Conservation (phyloP, 75 land plant genomes). For the Pinus taeda region DNA sequence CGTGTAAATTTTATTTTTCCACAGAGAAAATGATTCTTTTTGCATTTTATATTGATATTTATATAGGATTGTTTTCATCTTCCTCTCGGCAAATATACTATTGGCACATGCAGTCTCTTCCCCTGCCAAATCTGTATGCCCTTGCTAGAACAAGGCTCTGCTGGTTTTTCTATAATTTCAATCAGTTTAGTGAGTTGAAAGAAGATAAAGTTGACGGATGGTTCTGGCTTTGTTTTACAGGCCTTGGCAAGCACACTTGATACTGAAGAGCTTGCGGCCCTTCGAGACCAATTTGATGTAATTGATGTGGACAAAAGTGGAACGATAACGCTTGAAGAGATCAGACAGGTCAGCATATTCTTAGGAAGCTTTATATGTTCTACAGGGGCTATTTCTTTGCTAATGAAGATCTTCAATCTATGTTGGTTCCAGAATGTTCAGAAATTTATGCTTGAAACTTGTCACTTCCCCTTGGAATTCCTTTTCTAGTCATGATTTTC, state of each 20-base stretch:
- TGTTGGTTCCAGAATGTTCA: not conserved
- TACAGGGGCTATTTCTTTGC: not conserved
- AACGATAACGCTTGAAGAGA: constrained; percentile 30
- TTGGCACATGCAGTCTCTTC: not conserved
- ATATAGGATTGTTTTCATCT: not conserved
- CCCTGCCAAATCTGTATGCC: not conserved
- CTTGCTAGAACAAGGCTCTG: not conserved
- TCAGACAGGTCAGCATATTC: constrained; percentile 16
- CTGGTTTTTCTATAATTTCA: not conserved
- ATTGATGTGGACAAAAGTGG: constrained; percentile 28
- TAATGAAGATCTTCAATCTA: not conserved
- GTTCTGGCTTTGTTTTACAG: constrained; percentile 9
- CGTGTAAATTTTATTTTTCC: constrained; percentile 13
- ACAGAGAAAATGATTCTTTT: not conserved
- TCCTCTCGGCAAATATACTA: too few relatives aligned
- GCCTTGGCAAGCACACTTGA: constrained; percentile 28
- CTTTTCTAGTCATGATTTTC: too few relatives aligned
- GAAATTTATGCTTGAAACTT: not conserved
- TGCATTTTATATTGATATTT: not conserved
- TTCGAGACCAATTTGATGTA: constrained; percentile 23
- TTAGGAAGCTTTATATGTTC: not conserved
- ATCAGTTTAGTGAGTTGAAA: not conserved
- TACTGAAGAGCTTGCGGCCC: constrained; percentile 17
- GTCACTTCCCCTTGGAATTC: not conserved
- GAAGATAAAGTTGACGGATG: constrained; percentile 5